These are phyloP conservation scores for Dioscorea dumetorum DNA, from an alignment of 106 monocot genomes.

Conservation along the genomic window DNA sequence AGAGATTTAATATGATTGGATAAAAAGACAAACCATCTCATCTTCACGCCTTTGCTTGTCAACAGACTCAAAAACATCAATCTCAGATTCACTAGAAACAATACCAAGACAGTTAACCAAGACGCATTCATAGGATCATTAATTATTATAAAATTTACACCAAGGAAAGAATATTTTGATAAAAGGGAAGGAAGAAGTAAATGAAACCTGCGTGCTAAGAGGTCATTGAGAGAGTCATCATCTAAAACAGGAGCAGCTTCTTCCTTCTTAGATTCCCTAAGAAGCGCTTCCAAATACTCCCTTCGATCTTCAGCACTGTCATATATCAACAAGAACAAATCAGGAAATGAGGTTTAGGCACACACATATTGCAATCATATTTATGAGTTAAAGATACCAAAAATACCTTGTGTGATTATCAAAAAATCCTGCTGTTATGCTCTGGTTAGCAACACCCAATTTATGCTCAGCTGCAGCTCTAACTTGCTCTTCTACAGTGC, in stretches of 20 bases:
- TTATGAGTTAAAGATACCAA: not conserved
- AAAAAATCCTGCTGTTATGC: slow-evolving; percentile 99
- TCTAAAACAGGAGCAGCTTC: slow-evolving; percentile 91
- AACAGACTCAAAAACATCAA: slow-evolving; percentile 86
- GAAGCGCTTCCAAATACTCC: slow-evolving; percentile 94
- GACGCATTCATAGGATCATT: not conserved
- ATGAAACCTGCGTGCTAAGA: slow-evolving; percentile 80
- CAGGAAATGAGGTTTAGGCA: not conserved
- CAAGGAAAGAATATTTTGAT: too few species aligned
- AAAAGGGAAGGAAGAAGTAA: too few species aligned
- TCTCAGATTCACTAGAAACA: slow-evolving; percentile 80
- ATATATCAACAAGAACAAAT: slow-evolving; percentile 4
- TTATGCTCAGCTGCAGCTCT: slow-evolving; percentile 99
- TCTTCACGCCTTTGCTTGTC: slow-evolving; percentile 87
- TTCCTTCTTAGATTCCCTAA: slow-evolving; percentile 97
- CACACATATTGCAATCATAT: too few species aligned
- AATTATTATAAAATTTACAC: not conserved
- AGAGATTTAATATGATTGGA: not conserved
- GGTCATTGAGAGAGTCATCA: slow-evolving; percentile 96
- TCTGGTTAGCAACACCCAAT: slow-evolving; percentile 99
- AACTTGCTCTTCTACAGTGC: slow-evolving; percentile 96
- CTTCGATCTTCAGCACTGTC: slow-evolving; percentile 97
- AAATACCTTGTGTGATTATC: slow-evolving; percentile 93
- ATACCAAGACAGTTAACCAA: not conserved
- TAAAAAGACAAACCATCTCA: slow-evolving; percentile 56